Conservation (phyloP, 495 filamentous ascomycete species). For the Schizothecium vesticola region DNA sequence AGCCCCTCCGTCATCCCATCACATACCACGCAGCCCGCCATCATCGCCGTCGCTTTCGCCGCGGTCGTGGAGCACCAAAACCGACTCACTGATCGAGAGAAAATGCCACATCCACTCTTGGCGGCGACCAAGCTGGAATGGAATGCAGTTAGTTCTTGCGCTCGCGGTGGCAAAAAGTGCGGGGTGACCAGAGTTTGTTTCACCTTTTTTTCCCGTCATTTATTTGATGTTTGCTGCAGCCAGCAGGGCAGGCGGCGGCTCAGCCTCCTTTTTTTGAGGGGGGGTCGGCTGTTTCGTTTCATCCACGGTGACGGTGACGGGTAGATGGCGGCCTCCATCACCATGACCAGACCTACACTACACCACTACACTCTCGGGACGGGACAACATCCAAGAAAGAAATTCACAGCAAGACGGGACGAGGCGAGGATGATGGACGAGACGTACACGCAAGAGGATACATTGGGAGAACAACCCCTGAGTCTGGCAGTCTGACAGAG, state of each 20-base stretch:
- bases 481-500: background rate
- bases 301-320: slow-evolving; percentile 2
- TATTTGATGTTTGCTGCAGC: slow-evolving; percentile 5
- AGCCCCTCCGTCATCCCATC: background rate
- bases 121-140: background rate
- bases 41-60: background rate
- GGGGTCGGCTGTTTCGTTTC: slow-evolving; percentile 6
- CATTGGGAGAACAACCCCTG: background rate
- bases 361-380: background rate
- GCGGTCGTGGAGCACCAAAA: background rate
- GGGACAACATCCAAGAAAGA: background rate
- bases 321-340: background rate
- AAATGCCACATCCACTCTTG: background rate
- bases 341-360: background rate
- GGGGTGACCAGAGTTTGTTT: background rate
- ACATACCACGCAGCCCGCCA: background rate
- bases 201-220: slow-evolving; percentile 5
- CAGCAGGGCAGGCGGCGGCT: background rate
- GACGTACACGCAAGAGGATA: background rate
- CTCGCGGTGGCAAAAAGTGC: background rate
- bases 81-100: background rate
- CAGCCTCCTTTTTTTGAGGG: background rate
- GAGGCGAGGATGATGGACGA: background rate
- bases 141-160: background rate
- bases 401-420: background rate